Evolutionary conservation across 2,329 filamentous ascomycete genomes (phyloP).

Genomic region (Sclerotinia glacialis): DNA sequence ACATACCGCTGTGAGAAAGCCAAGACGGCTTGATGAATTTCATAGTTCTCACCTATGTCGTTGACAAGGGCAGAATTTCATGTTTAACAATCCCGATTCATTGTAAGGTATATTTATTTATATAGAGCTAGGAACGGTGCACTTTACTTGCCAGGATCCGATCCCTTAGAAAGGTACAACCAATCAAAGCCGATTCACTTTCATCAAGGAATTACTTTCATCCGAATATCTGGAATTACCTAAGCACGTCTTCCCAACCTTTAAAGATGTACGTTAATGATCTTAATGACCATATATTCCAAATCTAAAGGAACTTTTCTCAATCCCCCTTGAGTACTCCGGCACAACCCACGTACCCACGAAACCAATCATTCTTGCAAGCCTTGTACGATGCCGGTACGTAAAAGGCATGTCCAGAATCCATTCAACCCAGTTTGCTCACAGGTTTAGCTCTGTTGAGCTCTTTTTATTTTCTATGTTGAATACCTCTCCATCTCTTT

Average conservation of each 20-base stretch:
- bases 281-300: constrained; percentile 59
- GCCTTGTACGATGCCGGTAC: constrained; percentile 36
- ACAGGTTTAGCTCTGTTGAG: constrained; percentile 25
- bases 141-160: constrained; percentile 4
- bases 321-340: constrained; percentile 41
- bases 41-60: constrained; percentile 50
- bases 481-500: constrained; percentile 22
- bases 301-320: constrained; percentile 53
- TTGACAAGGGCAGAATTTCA: constrained; percentile 32
- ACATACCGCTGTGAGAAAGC: constrained; percentile 85
- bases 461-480: constrained; percentile 23
- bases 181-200: background rate
- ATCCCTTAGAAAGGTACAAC: background rate
- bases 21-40: constrained; percentile 92
- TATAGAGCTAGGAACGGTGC: constrained; percentile 23
- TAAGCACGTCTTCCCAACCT: constrained; percentile 33
- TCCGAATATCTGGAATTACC: background rate
- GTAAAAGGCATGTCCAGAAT: constrained; percentile 35
- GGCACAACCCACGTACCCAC: no score
- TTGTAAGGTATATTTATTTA: constrained; percentile 18
- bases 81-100: constrained; percentile 29
- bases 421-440: constrained; percentile 30
- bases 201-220: background rate
- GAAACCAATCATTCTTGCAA: constrained; percentile 46
- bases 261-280: constrained; percentile 60